Percentiles rank a stretch among this genome's conserved stretches.
Evolutionary conservation across 108 stramenopile species (phyloP).

Genomic region (Seminavis robusta): DNA sequence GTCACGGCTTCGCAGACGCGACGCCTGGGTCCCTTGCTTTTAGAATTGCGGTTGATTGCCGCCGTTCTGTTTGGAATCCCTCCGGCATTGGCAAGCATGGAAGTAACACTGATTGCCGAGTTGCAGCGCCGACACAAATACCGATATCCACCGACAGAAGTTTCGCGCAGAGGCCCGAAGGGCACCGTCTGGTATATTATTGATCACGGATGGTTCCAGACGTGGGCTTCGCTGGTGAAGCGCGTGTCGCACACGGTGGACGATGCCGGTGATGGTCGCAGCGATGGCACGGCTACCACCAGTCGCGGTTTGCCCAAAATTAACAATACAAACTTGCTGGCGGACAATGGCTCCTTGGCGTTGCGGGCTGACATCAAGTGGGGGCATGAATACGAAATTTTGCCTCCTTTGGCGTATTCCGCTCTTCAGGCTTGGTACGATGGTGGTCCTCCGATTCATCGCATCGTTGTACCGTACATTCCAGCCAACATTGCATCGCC

Average conservation of each 20-base stretch:
- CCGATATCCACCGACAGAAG: constrained; percentile 61
- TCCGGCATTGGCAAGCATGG: constrained; percentile 61
- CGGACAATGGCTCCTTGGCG: constrained; percentile 73
- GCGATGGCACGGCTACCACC: neutral
- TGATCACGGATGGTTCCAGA: constrained; percentile 61
- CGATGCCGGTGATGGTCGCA: constrained; percentile 41
- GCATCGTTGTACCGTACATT: constrained; percentile 68
- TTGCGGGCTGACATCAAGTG: constrained; percentile 61
- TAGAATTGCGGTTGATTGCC: constrained; percentile 73
- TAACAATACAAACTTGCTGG: constrained; percentile 62
- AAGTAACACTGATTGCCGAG: constrained; percentile 54
- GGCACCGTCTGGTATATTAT: constrained; percentile 86
- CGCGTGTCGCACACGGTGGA: constrained; percentile 28
- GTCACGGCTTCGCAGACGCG: constrained; percentile 18
- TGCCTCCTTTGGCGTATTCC: constrained; percentile 81
- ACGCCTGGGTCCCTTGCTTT: constrained; percentile 57
- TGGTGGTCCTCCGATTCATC: constrained; percentile 86
- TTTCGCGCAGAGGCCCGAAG: constrained; percentile 69
- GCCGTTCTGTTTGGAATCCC: constrained; percentile 79
- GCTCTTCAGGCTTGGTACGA: constrained; percentile 90
- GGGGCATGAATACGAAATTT: constrained; percentile 79
- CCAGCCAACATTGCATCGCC: constrained; percentile 14
- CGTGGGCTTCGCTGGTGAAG: constrained; percentile 49
- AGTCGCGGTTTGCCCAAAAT: constrained; percentile 56
- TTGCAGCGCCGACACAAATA: constrained; percentile 68